Evolutionary conservation across 768 basidiomycete species (phyloP).

Genomic region (Lactarius sanguifluus): DNA sequence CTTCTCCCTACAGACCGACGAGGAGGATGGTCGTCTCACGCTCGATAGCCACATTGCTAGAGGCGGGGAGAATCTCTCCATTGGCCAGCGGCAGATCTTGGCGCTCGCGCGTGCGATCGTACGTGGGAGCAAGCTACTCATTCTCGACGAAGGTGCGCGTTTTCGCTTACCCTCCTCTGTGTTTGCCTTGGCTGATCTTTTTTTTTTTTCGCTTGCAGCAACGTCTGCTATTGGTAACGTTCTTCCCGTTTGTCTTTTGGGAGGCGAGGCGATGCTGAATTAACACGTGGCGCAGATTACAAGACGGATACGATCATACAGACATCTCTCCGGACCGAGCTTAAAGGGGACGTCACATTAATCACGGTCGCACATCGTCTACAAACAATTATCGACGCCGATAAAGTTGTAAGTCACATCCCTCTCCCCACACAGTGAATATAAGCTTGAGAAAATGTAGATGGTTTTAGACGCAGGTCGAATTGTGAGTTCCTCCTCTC

Average conservation of each 20-base stretch:
- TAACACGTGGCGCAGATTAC: conserved; percentile 46
- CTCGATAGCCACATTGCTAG: conserved; percentile 47
- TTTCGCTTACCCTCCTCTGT: neutral
- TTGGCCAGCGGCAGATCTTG: conserved; percentile 62
- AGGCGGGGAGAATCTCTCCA: conserved; percentile 47
- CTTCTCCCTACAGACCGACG: conserved; percentile 42
- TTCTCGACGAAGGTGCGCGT: conserved; percentile 54
- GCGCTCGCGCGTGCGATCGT: conserved; percentile 60
- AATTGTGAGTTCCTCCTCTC: conserved; percentile 36
- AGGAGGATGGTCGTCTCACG: conserved; percentile 40
- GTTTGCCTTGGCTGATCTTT: neutral
- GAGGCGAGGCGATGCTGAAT: no score
- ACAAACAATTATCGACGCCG: conserved; percentile 60
- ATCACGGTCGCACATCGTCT: conserved; percentile 64
- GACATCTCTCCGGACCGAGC: conserved; percentile 48
- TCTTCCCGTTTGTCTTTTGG: no score
- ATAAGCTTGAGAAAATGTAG: conserved; percentile 29
- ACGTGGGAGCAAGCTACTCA: conserved; percentile 52
- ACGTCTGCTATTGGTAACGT: conserved; percentile 46
- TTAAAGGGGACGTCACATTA: conserved; percentile 47
- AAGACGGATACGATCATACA: conserved; percentile 59
- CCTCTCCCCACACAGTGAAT: no score
- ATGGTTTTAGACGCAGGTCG: conserved; percentile 46
- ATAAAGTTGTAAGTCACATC: conserved; percentile 47
- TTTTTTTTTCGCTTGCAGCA: conserved; percentile 32